Base-by-base conservation (phyloP, 192 early-diverging fungal genomes). In the Diversispora eburnea region DNA sequence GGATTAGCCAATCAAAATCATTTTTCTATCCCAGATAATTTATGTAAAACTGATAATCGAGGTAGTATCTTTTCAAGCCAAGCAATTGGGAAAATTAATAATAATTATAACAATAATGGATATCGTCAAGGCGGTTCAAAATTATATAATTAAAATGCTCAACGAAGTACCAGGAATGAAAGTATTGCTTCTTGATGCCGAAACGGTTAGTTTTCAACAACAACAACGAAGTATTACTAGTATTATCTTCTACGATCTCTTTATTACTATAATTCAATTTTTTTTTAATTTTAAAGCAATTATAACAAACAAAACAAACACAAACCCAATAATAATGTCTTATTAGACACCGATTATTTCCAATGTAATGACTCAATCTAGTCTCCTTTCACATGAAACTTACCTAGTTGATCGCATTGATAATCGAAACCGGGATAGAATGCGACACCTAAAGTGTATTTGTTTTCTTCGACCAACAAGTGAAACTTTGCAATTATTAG, bases 141-240 rank as follows among this genome's bases (percentile, higher is more conserved):
- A 85, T 76, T 99, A 99, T 83, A 87, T 94, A 58, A 89, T 90
- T 75, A 97, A 95, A 80, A 97, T 99, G 90, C 84, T 95, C 66
- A 73, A 81, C 39, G 95, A 98, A 58, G 92, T 93, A 20, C 78
- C 87, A 61, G 96, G 96, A n/a, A 98, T 99, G 95, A 99, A 99
- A 80, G 94, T 98, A 54, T 84, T 99, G 17, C 83, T 98, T 47
- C 85, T 99, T 47, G 98, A 99, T 81, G 78, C 80, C 33, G 93
- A 98, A 72, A 99, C 98, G 75, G 93, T 94, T 86, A 75, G 61
- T 60, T 6, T 51, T 39, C 19, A 41, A 20, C 47, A 20, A 54
- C 19, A 41, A 20, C 47, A 20, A 54, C 17, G 15, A 49, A 10
- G n/a, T 4, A 17, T 54, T 4, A 17, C n/a, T 17, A 17, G 12